These are phyloP conservation scores for Tetrapyrgos nigripes DNA, from an alignment of 1,284 basidiomycete genomes.

Conservation along the genomic window DNA sequence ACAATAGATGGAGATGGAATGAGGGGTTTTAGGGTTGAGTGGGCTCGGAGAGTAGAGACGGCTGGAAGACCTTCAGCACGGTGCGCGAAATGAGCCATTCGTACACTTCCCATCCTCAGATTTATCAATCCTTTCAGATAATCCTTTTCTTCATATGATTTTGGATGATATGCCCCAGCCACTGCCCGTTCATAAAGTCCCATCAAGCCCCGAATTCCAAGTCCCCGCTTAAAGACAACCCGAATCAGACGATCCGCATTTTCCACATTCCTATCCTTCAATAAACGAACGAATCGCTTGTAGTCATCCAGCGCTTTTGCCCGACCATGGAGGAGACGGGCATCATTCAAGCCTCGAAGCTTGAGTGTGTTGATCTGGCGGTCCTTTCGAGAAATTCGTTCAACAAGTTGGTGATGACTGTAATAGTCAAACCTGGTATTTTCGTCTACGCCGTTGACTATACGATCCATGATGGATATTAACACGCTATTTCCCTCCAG, in stretches of 20 bases:
- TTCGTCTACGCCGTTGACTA: conserved; percentile 21
- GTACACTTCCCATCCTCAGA: conserved; percentile 14
- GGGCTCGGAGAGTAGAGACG: conserved; percentile 18
- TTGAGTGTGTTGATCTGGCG: conserved; percentile 19
- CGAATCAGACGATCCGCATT: conserved; percentile 6
- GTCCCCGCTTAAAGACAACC: conserved; percentile 2
- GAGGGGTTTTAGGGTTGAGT: conserved; percentile 19
- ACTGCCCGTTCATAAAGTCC: not conserved
- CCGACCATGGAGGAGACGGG: conserved; percentile 19
- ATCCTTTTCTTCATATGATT: not conserved
- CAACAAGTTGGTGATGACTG: conserved; percentile 12
- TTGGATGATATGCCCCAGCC: not conserved
- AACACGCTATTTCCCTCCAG: conserved; percentile 19
- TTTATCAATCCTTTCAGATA: not conserved
- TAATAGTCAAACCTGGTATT: conserved; percentile 19
- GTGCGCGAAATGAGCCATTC: conserved; percentile 30
- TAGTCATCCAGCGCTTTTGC: conserved; percentile 21
- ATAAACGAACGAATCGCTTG: conserved; percentile 19
- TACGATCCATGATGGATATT: conserved; percentile 14
- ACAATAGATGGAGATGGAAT: conserved; percentile 25
- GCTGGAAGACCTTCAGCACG: conserved; percentile 22
- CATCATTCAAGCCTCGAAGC: conserved; percentile 28
- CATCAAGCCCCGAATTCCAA: conserved; percentile 3
- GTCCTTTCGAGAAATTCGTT: conserved; percentile 20
- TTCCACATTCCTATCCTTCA: not conserved